Base-by-base conservation (phyloP, 2,329 filamentous ascomycete genomes). In the Neofusicoccum umdonicola region DNA sequence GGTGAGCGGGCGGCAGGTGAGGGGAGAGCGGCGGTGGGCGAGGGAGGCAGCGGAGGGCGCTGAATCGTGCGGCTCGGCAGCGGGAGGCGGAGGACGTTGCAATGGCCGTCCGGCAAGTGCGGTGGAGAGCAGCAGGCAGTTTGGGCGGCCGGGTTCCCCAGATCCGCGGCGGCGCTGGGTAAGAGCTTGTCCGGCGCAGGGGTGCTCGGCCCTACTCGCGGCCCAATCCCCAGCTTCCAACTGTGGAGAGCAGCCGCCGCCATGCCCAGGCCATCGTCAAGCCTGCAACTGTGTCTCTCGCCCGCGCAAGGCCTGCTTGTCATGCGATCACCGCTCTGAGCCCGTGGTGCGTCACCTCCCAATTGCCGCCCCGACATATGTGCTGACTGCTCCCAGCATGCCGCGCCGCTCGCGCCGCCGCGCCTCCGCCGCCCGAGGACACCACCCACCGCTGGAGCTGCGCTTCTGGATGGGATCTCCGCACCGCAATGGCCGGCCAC, bases 401-500 rank as follows among this genome's bases (percentile, higher is more conserved):
- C 31, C 27, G 42, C 56, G 42, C 56, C 44, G 22, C 22, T 22
- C 22, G 22, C 22, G 22, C 22, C 22, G 22, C 22, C 22, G 22
- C 22, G 22, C 22, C 22, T 22, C 22, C 22, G 27, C 56, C 54
- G 13, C 17, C 56, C 56, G 17, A 31, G 15, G 31, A 27, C 37
- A 37, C 9, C 58, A 8, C 13, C 58, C 45, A 39, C 34, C 34
- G 44, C 57, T 15, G 44, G 27, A 47, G 15, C 39, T 60, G 56
- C 22, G 56, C 56, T 34, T 35, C 58, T 50, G 44, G 58, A 62
- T 50, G 58, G 44, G 41, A 35, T n/a, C 27, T 2, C 31, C 27
- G 27, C 56, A 9, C 41, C 63, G 50, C 63, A 35, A 65, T 65
- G 63, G 31, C 56, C 44, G 63, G 54, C 27, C 52, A 35, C 31